Evolutionary conservation across 495 filamentous ascomycete species (phyloP).

Genomic region (Hypoxylon rickii): DNA sequence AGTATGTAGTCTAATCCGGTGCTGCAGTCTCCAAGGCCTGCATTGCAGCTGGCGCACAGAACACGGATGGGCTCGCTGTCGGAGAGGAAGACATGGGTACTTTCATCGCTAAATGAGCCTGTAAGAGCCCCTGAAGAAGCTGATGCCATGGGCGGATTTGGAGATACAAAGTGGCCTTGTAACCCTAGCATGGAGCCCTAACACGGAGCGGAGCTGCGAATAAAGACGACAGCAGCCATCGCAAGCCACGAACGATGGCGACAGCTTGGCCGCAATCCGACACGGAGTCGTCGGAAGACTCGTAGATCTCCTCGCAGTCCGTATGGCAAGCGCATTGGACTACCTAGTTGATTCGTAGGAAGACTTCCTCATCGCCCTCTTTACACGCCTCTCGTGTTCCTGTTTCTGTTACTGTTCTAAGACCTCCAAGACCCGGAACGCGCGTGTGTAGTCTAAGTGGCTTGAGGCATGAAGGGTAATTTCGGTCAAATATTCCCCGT

Average conservation of each 20-base stretch:
- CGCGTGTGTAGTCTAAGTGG: conserved; percentile 11
- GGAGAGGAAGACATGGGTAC: background rate
- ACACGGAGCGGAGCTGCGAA: conserved; percentile 6
- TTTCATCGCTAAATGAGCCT: conserved; percentile 31
- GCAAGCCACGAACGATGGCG: conserved; percentile 3
- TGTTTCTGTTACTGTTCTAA: conserved; percentile 6
- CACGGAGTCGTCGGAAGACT: background rate
- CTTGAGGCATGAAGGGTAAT: conserved; percentile 30
- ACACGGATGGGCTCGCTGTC: conserved; percentile 16
- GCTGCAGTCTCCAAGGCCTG: conserved; percentile 6
- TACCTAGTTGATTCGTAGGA: too few species aligned
- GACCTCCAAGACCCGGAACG: conserved; percentile 5
- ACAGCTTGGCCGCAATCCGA: conserved; percentile 2
- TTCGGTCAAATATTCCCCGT: conserved; percentile 22
- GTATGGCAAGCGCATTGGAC: too few species aligned
- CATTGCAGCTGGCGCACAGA: conserved; percentile 25
- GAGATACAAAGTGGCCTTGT: conserved; percentile 8
- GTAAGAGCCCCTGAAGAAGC: conserved; percentile 18
- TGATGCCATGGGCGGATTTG: conserved; percentile 3
- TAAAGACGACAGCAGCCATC: too few species aligned
- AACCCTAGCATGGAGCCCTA: conserved; percentile 36
- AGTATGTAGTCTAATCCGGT: conserved; percentile 20
- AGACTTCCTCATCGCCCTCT: background rate
- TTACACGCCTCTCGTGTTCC: conserved; percentile 12
- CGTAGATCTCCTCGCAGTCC: background rate